Conservation (phyloP, 805 yeast species). For the Saturnispora ahearnii region DNA sequence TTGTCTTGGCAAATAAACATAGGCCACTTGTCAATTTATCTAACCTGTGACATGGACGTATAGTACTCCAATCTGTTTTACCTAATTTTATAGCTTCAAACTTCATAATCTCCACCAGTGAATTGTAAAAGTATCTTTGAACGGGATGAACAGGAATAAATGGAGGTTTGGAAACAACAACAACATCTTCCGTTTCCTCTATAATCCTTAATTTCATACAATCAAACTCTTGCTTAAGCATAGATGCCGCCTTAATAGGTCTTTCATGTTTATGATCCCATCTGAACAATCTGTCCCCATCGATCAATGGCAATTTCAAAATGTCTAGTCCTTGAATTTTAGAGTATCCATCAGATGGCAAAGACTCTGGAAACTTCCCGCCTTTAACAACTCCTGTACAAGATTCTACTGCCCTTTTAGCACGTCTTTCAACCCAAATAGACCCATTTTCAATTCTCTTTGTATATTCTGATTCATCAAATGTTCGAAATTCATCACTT, state of each 20-base stretch:
- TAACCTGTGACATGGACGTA: slow-evolving; percentile 39
- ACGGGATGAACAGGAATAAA: slow-evolving; percentile 51
- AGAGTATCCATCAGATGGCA: slow-evolving; percentile 6
- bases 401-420: not conserved
- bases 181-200: slow-evolving; percentile 23
- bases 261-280: slow-evolving; percentile 26
- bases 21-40: slow-evolving; percentile 50
- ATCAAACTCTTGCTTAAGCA: slow-evolving; percentile 6
- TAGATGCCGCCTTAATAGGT: slow-evolving; percentile 15
- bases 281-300: slow-evolving; percentile 24
- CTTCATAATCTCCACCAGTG: slow-evolving; percentile 38
- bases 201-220: slow-evolving; percentile 9
- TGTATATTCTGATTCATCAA: slow-evolving; percentile 18
- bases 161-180: slow-evolving; percentile 42
- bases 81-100: slow-evolving; percentile 15
- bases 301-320: slow-evolving; percentile 12
- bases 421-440: slow-evolving; percentile 14
- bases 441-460: slow-evolving; percentile 15
- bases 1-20: slow-evolving; percentile 35
- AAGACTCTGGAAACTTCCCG: slow-evolving; percentile 1
- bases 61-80: slow-evolving; percentile 3
- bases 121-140: slow-evolving; percentile 36
- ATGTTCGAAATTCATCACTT: slow-evolving; percentile 31
- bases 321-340: slow-evolving; percentile 26
- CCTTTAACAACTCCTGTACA: slow-evolving; percentile 11